phyloP scores from a whole-genome alignment of 2,329 filamentous ascomycete genomes.

The Alternaria triticina region DNA sequence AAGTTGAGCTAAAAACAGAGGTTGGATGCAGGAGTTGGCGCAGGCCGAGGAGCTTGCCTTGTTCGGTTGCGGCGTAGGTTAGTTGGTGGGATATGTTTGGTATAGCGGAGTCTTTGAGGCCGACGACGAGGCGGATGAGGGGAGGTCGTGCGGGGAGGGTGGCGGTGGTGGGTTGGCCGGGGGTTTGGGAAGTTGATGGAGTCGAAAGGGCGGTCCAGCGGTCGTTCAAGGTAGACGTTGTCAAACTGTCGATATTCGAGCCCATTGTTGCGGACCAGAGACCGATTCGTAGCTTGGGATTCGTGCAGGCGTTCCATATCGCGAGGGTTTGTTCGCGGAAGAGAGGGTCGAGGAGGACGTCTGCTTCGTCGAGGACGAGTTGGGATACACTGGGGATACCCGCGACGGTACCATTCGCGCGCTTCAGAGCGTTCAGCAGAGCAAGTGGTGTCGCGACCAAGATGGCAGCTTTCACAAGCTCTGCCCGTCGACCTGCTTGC shows the following conservation, averaged over 20 bases:
- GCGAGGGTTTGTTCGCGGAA: constrained; percentile 88
- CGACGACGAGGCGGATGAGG: constrained; percentile 87
- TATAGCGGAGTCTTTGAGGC: constrained; percentile 92
- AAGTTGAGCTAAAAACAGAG: constrained; percentile 55
- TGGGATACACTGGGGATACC: constrained; percentile 72
- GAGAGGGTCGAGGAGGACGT: constrained; percentile 88
- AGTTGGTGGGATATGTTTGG: constrained; percentile 91
- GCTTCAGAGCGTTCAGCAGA: constrained; percentile 73
- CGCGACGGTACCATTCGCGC: constrained; percentile 53
- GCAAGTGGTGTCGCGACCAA: constrained; percentile 81
- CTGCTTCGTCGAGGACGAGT: constrained; percentile 89
- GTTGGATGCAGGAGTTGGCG: constrained; percentile 86
- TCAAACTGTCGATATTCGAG: constrained; percentile 84
- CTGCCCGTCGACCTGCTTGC: constrained; percentile 48
- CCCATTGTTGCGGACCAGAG: constrained; percentile 98
- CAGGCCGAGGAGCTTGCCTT: constrained; percentile 89
- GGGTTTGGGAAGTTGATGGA: constrained; percentile 46
- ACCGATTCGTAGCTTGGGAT: constrained; percentile 72
- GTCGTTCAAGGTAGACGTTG: constrained; percentile 64
- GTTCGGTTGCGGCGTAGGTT: constrained; percentile 88
- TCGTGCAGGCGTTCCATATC: constrained; percentile 81
- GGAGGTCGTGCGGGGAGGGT: constrained; percentile 47
- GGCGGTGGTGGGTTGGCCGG: constrained; percentile 28
- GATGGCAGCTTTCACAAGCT: constrained; percentile 75
- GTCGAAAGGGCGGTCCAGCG: constrained; percentile 39